phyloP scores from a whole-genome alignment of 1,284 basidiomycete genomes.

The Trichosporon sp. region DNA sequence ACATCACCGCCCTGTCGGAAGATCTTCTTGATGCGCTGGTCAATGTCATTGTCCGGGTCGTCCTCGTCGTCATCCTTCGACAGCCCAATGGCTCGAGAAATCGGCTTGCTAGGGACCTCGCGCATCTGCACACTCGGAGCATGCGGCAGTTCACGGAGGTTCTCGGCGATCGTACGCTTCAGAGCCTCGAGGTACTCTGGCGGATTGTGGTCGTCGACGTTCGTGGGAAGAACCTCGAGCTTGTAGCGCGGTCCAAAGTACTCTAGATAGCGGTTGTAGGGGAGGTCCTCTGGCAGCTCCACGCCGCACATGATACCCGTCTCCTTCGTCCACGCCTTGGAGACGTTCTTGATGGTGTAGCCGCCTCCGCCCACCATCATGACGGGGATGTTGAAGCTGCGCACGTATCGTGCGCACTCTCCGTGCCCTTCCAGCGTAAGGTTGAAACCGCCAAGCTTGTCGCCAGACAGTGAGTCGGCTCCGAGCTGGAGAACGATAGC shows the following conservation, averaged over 20 bases:
- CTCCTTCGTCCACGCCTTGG: constrained; percentile 92
- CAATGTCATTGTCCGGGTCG: constrained; percentile 47
- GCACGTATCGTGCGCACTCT: constrained; percentile 80
- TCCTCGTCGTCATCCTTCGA: constrained; percentile 39
- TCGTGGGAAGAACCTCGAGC: constrained; percentile 82
- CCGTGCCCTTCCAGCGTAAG: constrained; percentile 87
- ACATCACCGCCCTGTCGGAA: constrained; percentile 21
- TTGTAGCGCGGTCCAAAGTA: constrained; percentile 96
- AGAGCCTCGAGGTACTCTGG: constrained; percentile 78
- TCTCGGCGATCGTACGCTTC: constrained; percentile 66
- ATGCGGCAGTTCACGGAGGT: constrained; percentile 67
- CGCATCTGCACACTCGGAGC: constrained; percentile 87
- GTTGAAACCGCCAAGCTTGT: constrained; percentile 96
- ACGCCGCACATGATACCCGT: constrained; percentile 88
- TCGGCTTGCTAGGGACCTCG: constrained; percentile 58
- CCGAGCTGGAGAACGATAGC: constrained; percentile 93
- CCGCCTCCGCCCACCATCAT: constrained; percentile 93
- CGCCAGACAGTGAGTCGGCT: constrained; percentile 88
- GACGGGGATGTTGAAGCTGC: constrained; percentile 76
- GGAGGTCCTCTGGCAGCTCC: constrained; percentile 76
- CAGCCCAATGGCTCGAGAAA: constrained; percentile 40
- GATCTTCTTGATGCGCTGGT: constrained; percentile 37
- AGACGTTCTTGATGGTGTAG: constrained; percentile 90
- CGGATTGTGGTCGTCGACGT: constrained; percentile 90
- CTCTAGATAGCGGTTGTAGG: constrained; percentile 95